phyloP scores from a whole-genome alignment of 257 asterid genomes.

The Vinca minor region DNA sequence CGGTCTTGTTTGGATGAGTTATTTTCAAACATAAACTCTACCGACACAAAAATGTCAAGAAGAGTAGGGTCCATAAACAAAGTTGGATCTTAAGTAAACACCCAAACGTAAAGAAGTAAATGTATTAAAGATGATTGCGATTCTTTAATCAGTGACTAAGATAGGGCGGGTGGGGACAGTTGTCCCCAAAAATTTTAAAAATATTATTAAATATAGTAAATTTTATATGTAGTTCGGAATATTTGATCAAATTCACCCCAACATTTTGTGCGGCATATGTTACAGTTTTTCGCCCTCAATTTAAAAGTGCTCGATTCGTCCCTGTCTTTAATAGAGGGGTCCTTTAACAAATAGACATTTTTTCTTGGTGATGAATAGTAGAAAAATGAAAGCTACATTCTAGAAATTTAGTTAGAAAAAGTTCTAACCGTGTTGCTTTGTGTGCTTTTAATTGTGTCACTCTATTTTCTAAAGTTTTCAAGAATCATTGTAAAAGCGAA shows the following conservation, averaged over 20 bases:
- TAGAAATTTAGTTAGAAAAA: conserved; percentile 12
- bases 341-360: conserved; percentile 5
- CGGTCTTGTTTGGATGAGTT: neutral
- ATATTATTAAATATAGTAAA: too few species aligned
- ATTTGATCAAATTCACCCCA: too few species aligned
- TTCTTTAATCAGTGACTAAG: too few species aligned
- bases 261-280: too few species aligned
- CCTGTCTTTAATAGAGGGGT: too few species aligned
- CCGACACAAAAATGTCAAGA: too few species aligned
- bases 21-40: conserved; percentile 10
- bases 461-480: neutral
- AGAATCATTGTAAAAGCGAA: conserved; percentile 1
- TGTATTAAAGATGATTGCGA: conserved; percentile 8
- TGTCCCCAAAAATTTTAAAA: too few species aligned
- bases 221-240: too few species aligned
- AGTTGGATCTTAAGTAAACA: conserved; percentile 18
- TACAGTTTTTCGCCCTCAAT: too few species aligned
- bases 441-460: conserved; percentile 2
- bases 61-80: too few species aligned
- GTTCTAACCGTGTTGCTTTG: conserved; percentile 7
- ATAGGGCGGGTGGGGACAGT: too few species aligned
- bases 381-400: conserved; percentile 9
- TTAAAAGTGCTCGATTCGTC: too few species aligned
- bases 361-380: conserved; percentile 9
- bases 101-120: conserved; percentile 8